Conservation (phyloP, 805 yeast genomes). For the Myxozyma monticola region DNA sequence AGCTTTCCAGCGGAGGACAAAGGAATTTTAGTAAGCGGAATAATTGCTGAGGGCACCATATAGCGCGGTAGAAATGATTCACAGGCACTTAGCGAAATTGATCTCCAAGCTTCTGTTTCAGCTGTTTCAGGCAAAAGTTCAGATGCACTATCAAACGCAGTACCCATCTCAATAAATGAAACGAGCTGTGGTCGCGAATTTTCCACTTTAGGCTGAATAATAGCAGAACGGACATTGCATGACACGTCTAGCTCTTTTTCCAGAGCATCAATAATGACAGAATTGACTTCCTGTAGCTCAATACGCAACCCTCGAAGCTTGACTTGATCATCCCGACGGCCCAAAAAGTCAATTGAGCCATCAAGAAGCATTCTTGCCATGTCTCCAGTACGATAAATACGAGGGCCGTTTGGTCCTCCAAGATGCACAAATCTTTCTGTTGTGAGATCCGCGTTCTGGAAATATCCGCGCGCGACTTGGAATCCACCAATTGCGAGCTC, state of each 20-base stretch:
- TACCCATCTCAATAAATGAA: slow-evolving; percentile 16
- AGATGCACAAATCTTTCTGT: slow-evolving; percentile 19
- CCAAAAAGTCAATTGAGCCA: slow-evolving; percentile 32
- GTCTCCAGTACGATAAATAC: slow-evolving; percentile 33
- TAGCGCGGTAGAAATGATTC: slow-evolving; percentile 25
- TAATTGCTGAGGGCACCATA: slow-evolving; percentile 29
- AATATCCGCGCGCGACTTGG: slow-evolving; percentile 34
- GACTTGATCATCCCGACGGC: slow-evolving; percentile 34
- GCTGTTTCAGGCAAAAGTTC: not conserved
- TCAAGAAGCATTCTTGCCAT: slow-evolving; percentile 29
- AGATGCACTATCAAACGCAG: not conserved
- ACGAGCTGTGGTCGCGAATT: slow-evolving; percentile 17
- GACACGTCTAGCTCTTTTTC: not conserved
- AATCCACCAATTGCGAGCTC: slow-evolving; percentile 36
- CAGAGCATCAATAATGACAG: slow-evolving; percentile 13
- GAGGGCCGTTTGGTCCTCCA: slow-evolving; percentile 3
- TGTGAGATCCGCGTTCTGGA: slow-evolving; percentile 22
- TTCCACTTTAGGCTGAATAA: not conserved
- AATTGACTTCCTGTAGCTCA: slow-evolving; percentile 34
- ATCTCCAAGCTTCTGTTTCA: not conserved
- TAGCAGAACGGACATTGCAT: not conserved
- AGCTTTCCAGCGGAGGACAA: slow-evolving; percentile 31
- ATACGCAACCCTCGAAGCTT: slow-evolving; percentile 35
- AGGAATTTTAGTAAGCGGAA: slow-evolving; percentile 26
- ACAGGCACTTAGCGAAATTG: slow-evolving; percentile 13